A percentile compares a stretch with the other conserved stretches of the same genome.
These are phyloP conservation scores for Vanrija sp. DNA, from an alignment of 1,284 basidiomycete species.

Conservation along the genomic window DNA sequence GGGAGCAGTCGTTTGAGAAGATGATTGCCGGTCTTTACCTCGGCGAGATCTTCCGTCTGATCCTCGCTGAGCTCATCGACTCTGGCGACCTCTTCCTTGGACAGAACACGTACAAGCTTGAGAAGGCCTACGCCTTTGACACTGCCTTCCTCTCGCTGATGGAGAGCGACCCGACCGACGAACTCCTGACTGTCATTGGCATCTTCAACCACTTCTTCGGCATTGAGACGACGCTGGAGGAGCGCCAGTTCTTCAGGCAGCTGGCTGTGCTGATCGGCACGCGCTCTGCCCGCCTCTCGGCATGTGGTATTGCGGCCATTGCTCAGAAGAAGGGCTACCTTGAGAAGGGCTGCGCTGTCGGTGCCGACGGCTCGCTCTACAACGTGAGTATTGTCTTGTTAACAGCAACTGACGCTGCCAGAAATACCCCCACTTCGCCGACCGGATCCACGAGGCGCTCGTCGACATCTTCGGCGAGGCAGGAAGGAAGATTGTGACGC, in stretches of 20 bases:
- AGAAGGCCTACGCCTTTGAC: constrained; percentile 87
- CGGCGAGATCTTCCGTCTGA: constrained; percentile 89
- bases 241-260: constrained; percentile 91
- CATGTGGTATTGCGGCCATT: constrained; percentile 92
- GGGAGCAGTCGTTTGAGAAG: constrained; percentile 85
- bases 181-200: constrained; percentile 90
- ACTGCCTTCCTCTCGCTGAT: constrained; percentile 95
- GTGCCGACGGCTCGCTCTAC: constrained; percentile 88
- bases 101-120: constrained; percentile 96
- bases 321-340: constrained; percentile 87
- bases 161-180: constrained; percentile 98
- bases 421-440: constrained; percentile 93
- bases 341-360: constrained; percentile 73
- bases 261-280: constrained; percentile 85
- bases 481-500: constrained; percentile 79
- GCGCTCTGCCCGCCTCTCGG: constrained; percentile 78
- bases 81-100: constrained; percentile 95
- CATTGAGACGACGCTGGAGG: constrained; percentile 85
- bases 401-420: constrained; percentile 37
- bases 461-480: constrained; percentile 90
- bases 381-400: constrained; percentile 60
- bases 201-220: constrained; percentile 96
- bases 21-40: constrained; percentile 97
- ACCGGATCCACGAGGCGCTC: constrained; percentile 82
- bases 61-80: constrained; percentile 93